A percentile compares a stretch with the other conserved stretches of the same genome.
phyloP scores from a whole-genome alignment of 2,329 filamentous ascomycete genomes.

The Botrytis tulipae region DNA sequence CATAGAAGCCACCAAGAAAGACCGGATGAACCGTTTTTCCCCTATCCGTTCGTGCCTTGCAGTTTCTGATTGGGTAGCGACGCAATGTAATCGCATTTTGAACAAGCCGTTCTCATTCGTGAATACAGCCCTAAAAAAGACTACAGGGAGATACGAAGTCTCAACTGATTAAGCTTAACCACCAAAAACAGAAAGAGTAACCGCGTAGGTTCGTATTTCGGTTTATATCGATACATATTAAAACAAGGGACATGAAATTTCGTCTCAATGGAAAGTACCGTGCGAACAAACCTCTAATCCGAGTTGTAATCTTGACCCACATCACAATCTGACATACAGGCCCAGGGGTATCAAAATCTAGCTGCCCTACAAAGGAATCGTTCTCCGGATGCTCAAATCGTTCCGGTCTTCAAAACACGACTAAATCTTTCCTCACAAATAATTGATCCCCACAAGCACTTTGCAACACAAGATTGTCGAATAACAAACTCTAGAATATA shows the following conservation, averaged over 20 bases:
- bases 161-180: neutral
- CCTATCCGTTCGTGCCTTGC: neutral
- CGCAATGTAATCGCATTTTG: neutral
- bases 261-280: neutral
- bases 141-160: neutral
- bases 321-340: neutral
- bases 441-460: neutral
- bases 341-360: neutral
- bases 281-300: neutral
- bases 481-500: neutral
- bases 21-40: neutral
- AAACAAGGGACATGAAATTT: neutral
- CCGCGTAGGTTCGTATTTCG: neutral
- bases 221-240: neutral
- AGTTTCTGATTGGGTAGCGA: neutral
- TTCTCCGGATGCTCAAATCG: neutral
- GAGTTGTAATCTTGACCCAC: neutral
- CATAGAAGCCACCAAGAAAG: neutral
- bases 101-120: neutral
- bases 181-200: neutral
- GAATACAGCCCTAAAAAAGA: neutral
- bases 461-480: neutral
- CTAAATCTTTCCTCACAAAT: neutral
- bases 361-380: neutral
- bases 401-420: neutral